A percentile compares a stretch with the other conserved stretches of the same genome.
Conservation (phyloP, 1,284 basidiomycete genomes). For the Chalciporus sp. region DNA sequence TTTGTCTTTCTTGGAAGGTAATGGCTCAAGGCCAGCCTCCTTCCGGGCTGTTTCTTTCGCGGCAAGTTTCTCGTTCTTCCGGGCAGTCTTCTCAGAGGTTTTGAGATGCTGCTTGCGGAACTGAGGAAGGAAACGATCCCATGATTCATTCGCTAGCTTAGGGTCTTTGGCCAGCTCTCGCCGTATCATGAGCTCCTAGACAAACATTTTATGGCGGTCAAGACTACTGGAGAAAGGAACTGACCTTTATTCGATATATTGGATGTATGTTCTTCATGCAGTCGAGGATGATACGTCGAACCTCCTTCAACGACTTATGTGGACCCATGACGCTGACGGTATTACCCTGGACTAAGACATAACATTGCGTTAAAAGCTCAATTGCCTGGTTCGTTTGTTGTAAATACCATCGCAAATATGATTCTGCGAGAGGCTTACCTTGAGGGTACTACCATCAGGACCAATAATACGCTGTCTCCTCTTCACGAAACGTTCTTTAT, state of each 20-base stretch:
- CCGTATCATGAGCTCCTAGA: constrained; percentile 97
- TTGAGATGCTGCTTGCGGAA: constrained; percentile 94
- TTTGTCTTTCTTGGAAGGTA: constrained; percentile 43
- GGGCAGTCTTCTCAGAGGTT: constrained; percentile 88
- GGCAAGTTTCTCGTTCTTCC: constrained; percentile 73
- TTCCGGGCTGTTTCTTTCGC: constrained; percentile 60
- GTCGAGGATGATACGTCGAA: constrained; percentile 92
- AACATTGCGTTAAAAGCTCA: constrained; percentile 95
- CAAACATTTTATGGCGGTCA: constrained; percentile 3
- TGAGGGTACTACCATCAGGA: constrained; percentile 94
- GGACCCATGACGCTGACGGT: constrained; percentile 98
- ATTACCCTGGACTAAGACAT: constrained; percentile 97
- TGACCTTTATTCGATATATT: constrained; percentile 97
- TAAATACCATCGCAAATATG: constrained; percentile 9
- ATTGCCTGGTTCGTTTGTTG: constrained; percentile 70
- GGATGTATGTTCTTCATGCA: constrained; percentile 99
- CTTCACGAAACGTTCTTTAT: constrained; percentile 98
- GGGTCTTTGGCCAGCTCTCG: constrained; percentile 98
- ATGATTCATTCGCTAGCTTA: constrained; percentile 90
- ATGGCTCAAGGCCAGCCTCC: constrained; percentile 58
- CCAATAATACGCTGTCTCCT: constrained; percentile 95
- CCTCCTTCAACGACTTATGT: constrained; percentile 94
- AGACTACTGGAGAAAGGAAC: constrained; percentile 13
- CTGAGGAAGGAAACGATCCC: constrained; percentile 97
- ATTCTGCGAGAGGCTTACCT: constrained; percentile 47